A percentile compares a stretch with the other conserved stretches of the same genome.
Conservation (phyloP, 1,284 basidiomycete species). For the Ceratobasidium sp. region DNA sequence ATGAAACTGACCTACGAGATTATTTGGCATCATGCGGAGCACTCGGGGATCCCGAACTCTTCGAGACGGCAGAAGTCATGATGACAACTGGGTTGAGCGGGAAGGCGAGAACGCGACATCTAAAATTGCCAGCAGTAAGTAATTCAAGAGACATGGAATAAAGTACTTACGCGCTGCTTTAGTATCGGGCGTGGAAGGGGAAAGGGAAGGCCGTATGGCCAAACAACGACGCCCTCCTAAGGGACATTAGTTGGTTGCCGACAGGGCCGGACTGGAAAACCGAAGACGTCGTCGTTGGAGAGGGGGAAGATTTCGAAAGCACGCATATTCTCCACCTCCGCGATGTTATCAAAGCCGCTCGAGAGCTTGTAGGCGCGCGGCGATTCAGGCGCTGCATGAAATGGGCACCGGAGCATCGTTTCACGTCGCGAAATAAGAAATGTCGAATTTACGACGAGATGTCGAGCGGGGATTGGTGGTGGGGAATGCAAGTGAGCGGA, state of each 20-base stretch:
- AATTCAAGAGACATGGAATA: neutral
- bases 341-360: neutral
- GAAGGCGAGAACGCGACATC: neutral
- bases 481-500: conserved; percentile 13
- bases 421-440: neutral
- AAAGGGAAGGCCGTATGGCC: conserved; percentile 26
- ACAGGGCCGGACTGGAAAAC: conserved; percentile 30
- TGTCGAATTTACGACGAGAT: conserved; percentile 12
- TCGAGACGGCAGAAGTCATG: conserved; percentile 25
- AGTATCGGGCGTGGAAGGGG: conserved; percentile 19
- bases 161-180: neutral
- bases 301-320: neutral
- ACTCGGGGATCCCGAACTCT: conserved; percentile 17
- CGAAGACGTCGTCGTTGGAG: neutral
- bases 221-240: conserved; percentile 18
- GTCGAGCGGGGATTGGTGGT: conserved; percentile 37
- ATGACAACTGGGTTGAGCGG: conserved; percentile 38
- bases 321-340: neutral
- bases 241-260: neutral
- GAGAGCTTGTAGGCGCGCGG: conserved; percentile 13
- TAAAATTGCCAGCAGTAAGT: conserved; percentile 21
- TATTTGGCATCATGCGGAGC: conserved; percentile 2
- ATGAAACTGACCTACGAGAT: neutral
- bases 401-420: conserved; percentile 19
- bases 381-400: conserved; percentile 12